Evolutionary conservation across 2,329 filamentous ascomycete species (phyloP), one percentile per base, ranked within the genome.

Genomic region (Arthrinium phaeospermum): DNA sequence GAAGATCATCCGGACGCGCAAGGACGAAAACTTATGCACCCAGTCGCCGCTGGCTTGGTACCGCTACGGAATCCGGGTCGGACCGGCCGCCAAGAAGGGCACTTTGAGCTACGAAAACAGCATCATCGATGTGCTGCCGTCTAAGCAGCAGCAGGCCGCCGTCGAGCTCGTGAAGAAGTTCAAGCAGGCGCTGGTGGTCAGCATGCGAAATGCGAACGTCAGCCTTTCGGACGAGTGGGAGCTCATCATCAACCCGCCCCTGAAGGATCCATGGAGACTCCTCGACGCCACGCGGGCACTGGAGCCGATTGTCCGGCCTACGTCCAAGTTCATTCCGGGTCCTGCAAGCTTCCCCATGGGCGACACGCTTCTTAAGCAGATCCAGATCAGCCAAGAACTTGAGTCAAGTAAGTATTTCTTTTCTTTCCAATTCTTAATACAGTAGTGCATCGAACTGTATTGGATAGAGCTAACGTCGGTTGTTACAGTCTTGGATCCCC

Each of bases 351-450:
- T 80, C 73, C 78, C 78, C 3, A 78, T 81, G 70, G 84, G 82
- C 3, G 84, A 85, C 45, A 84, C 83, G 16, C 75, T 79, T 44
- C 73, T 80, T 71, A 82, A 85, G 76, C 76, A 80, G 70, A 41
- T 77, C 19, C 46, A 74, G 24, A 73, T 80, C 7, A 80, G 78
- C 64, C 45, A 76, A 12, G 71, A 78, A 27, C 74, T 80, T 8
- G 77, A 75, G 70, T 67, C 69, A 8, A 73, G 79, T 81, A 77
- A 75, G 79, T 75, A 10, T 10, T 41, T 41, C 37, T 41, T 41
- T 37, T 41, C 67, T 10, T 2, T 14, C 41, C 30, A 14, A 24
- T 24, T 6, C 22, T 30, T 34, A 30, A 19, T 30, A 14, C 10
- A 64, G 4, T 24, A 34, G n/a, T 41, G 12, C 10, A n/a, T 16